These are phyloP conservation scores for Diaporthe ilicicola DNA, from an alignment of 2,329 filamentous ascomycete genomes.

Conservation along the genomic window DNA sequence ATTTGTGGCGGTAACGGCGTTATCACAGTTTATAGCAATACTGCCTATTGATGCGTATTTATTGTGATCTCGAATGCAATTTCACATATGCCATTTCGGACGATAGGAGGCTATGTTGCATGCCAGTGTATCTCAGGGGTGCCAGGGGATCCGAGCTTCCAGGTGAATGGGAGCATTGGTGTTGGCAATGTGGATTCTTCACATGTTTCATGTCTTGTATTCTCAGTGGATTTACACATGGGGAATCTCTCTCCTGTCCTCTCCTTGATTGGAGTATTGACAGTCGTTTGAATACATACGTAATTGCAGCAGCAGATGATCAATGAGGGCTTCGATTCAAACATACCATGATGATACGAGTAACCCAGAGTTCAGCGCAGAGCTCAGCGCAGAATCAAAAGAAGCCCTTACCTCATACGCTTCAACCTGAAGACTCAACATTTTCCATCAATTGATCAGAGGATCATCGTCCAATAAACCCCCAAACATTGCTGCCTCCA, in stretches of 20 bases:
- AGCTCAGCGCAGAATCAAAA: no score
- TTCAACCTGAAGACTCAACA: background rate
- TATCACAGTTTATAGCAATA: background rate
- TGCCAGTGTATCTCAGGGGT: no score
- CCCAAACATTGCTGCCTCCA: constrained; percentile 24
- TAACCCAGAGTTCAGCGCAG: no score
- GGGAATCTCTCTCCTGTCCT: background rate
- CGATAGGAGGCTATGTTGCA: no score
- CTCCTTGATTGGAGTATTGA: background rate
- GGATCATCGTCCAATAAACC: background rate
- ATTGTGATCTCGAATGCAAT: no score
- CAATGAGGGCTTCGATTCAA: background rate
- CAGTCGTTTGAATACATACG: background rate
- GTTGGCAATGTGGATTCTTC: no score
- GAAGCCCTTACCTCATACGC: background rate
- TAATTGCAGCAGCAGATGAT: background rate
- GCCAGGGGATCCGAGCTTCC: no score
- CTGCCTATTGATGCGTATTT: background rate
- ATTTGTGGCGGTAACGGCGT: background rate
- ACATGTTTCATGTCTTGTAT: background rate
- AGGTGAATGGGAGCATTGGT: no score
- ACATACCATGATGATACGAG: no score
- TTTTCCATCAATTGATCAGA: background rate
- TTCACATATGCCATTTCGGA: background rate
- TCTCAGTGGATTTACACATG: background rate